Base-by-base conservation (phyloP, 345 rosid species). In the Orychophragmus violaceus region DNA sequence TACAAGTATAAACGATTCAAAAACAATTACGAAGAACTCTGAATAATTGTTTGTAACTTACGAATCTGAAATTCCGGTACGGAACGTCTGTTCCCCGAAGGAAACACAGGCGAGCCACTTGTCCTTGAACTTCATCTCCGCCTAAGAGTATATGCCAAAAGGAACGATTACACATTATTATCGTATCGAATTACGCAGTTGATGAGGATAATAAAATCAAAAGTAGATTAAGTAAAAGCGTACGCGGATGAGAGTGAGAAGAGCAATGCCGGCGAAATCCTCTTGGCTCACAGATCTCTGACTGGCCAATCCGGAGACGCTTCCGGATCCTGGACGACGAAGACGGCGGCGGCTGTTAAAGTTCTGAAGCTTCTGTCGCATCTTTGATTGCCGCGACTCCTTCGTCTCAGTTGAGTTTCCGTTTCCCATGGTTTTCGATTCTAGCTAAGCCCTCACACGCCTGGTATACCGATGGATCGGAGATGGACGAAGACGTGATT, bases 81-180 rank as follows among this genome's bases (percentile, higher is more conserved):
- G 97, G 77, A 82, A 93, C 0, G 98, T 83, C 62, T 85, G 97
- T 75, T 90, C 97, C 0, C 98, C 98, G 36, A 93, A 78, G 33
- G 98, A 88, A 74, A 88, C 90, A 56, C 97, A 90, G 8, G 91
- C 97, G 11, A 86, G 82, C 98, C 98, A 93, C 68, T 74, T 88
- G 80, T 93, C 98, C 79, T 83, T 84, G 54, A 90, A 82, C 59
- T 78, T 76, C 98, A 93, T 83, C 78, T 90, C 90, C 75, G 96
- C 97, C 98, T 91, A n/a, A n/a, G n/a, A n/a, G n/a, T n/a, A n/a
- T n/a, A n/a, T n/a, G 21, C 9, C 27, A 66, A 59, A 32, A 35
- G n/a, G n/a, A n/a, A 5, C 13, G 17, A 72, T 1, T n/a, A 49
- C 29, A 52, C 41, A 67, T 66, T 50, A 66, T 24, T 23, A 49